Conservation (phyloP, 352 stramenopile genomes). For the Thalassiosira hispida region DNA sequence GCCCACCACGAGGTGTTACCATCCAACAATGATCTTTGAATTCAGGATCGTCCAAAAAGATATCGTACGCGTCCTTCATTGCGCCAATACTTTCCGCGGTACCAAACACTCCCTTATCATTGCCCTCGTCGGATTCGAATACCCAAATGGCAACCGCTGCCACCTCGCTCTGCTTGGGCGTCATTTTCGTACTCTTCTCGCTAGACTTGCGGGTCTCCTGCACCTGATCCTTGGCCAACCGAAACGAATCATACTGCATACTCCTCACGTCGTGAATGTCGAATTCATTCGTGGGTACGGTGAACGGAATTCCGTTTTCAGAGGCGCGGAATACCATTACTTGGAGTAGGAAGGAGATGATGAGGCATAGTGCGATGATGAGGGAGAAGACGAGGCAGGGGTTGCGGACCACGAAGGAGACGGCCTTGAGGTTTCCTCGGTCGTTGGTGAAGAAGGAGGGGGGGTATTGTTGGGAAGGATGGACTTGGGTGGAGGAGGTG, state of each 20-base stretch:
- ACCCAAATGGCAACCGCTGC: constrained; percentile 52
- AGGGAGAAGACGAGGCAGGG: constrained; percentile 58
- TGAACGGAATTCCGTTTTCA: constrained; percentile 62
- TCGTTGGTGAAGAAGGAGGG: constrained; percentile 53
- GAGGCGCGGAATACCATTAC: constrained; percentile 38
- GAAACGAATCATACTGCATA: constrained; percentile 58
- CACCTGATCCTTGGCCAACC: constrained; percentile 53
- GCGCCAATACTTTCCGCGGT: constrained; percentile 28
- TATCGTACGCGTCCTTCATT: constrained; percentile 62
- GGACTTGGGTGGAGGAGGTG: not conserved
- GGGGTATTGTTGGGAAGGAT: not conserved
- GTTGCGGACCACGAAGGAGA: constrained; percentile 51
- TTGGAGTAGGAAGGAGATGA: constrained; percentile 40
- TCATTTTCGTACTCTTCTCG: constrained; percentile 1
- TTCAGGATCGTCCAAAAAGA: constrained; percentile 45
- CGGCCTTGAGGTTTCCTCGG: constrained; percentile 62
- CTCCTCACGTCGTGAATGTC: constrained; percentile 54
- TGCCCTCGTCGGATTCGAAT: constrained; percentile 47
- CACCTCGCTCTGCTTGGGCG: constrained; percentile 28
- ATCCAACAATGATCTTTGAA: constrained; percentile 54
- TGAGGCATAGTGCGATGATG: constrained; percentile 40
- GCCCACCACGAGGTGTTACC: too few relatives aligned
- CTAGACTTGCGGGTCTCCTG: not conserved
- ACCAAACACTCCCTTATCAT: constrained; percentile 35
- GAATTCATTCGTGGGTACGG: constrained; percentile 49